These are phyloP conservation scores for Penstemon barbatus DNA, from an alignment of 257 asterid genomes.

Conservation along the genomic window DNA sequence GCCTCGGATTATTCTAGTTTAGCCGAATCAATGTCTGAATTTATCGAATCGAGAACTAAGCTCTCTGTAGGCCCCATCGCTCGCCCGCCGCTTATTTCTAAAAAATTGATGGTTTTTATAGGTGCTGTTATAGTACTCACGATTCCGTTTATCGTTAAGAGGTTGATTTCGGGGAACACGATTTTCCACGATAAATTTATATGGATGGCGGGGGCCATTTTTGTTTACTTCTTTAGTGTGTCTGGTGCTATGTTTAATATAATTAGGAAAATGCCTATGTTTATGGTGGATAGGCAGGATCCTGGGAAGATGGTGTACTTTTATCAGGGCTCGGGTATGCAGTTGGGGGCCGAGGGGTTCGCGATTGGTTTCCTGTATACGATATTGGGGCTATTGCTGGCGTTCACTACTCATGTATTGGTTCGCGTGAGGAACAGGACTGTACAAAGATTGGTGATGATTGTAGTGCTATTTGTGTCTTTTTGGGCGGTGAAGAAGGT, in stretches of 20 bases:
- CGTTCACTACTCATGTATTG: constrained; percentile 50
- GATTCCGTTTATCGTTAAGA: constrained; percentile 55
- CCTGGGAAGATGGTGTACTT: constrained; percentile 53
- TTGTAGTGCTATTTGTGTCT: constrained; percentile 40
- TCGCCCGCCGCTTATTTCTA: constrained; percentile 59
- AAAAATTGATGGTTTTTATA: constrained; percentile 32
- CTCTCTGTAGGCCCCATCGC: constrained; percentile 48
- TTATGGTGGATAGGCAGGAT: constrained; percentile 50
- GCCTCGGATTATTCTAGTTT: constrained; percentile 40
- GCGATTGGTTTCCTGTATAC: constrained; percentile 64
- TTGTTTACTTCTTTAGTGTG: constrained; percentile 76
- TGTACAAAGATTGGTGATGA: constrained; percentile 53
- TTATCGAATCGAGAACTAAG: constrained; percentile 38
- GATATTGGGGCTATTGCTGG: constrained; percentile 66
- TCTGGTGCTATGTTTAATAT: constrained; percentile 77
- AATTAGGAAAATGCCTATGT: constrained; percentile 76
- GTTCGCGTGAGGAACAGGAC: constrained; percentile 37
- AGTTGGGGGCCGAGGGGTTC: constrained; percentile 77
- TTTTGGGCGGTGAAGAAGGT: constrained; percentile 72
- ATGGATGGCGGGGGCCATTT: constrained; percentile 65
- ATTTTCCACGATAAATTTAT: constrained; percentile 48
- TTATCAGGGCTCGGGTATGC: constrained; percentile 67
- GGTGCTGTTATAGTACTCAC: constrained; percentile 31
- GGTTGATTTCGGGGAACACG: constrained; percentile 49
- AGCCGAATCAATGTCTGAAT: constrained; percentile 59